Evolutionary conservation across 257 asterid genomes (phyloP).

Genomic region (Rehmannia glutinosa): DNA sequence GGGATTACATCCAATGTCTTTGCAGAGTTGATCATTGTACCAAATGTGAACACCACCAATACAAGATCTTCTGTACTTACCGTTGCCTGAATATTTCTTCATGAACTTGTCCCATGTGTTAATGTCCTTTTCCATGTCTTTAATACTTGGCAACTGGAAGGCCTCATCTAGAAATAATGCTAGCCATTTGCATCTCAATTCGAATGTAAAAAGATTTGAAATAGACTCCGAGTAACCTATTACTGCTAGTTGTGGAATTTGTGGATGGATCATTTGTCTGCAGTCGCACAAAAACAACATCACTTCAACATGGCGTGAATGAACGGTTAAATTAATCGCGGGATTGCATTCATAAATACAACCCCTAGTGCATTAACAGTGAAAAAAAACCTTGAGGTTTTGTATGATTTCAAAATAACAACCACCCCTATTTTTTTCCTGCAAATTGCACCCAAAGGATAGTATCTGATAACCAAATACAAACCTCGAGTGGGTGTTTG

Average conservation of each 20-base stretch:
- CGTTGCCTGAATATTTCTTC: constrained; percentile 34
- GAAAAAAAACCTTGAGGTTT: too few relatives aligned
- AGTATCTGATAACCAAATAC: too few relatives aligned
- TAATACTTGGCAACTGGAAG: constrained; percentile 32
- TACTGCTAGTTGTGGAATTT: constrained; percentile 59
- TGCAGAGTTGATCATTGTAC: constrained; percentile 62
- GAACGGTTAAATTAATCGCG: too few relatives aligned
- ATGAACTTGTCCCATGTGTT: constrained; percentile 36
- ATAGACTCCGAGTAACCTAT: constrained; percentile 50
- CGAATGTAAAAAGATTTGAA: constrained; percentile 35
- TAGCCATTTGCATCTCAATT: constrained; percentile 38
- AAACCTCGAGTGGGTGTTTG: too few relatives aligned
- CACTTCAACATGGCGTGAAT: too few relatives aligned
- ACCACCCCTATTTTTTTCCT: too few relatives aligned
- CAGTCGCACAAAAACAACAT: neutral
- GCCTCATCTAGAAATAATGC: constrained; percentile 5
- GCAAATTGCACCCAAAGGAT: too few relatives aligned
- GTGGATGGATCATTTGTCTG: constrained; percentile 59
- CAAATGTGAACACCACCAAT: constrained; percentile 45
- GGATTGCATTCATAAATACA: too few relatives aligned
- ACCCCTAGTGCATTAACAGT: too few relatives aligned
- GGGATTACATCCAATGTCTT: constrained; percentile 51
- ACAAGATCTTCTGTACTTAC: constrained; percentile 33
- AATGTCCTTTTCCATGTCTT: constrained; percentile 41
- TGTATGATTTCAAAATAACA: too few relatives aligned